Conservation (phyloP, 768 basidiomycete genomes). For the Lentinula raphanica region DNA sequence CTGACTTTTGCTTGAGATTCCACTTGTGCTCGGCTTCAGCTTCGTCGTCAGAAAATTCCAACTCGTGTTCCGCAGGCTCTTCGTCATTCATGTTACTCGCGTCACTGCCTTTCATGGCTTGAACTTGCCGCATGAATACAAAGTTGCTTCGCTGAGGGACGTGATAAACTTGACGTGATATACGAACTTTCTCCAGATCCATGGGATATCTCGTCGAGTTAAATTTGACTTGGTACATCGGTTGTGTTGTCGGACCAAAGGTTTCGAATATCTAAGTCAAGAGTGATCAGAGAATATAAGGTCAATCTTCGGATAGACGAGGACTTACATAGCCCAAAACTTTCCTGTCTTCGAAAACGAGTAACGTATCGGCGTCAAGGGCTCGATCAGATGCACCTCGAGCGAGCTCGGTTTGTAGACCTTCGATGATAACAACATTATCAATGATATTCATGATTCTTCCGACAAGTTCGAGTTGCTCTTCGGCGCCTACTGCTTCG, state of each 20-base stretch:
- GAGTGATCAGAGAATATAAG: slow-evolving; percentile 10
- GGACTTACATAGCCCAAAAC: slow-evolving; percentile 81
- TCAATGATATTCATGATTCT: slow-evolving; percentile 73
- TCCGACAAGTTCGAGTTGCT: slow-evolving; percentile 69
- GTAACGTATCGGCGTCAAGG: slow-evolving; percentile 83
- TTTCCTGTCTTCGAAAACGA: slow-evolving; percentile 84
- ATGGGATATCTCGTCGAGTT: slow-evolving; percentile 54
- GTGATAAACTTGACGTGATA: slow-evolving; percentile 73
- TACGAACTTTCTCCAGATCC: slow-evolving; percentile 46
- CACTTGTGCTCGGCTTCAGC: slow-evolving; percentile 72
- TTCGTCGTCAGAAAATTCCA: slow-evolving; percentile 96
- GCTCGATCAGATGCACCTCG: slow-evolving; percentile 53
- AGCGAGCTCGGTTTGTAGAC: slow-evolving; percentile 38
- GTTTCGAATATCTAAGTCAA: slow-evolving; percentile 79
- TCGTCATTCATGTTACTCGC: slow-evolving; percentile 95
- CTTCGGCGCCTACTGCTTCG: slow-evolving; percentile 56
- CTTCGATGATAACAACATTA: slow-evolving; percentile 69
- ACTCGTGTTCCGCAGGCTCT: slow-evolving; percentile 83
- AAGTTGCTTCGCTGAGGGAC: slow-evolving; percentile 76
- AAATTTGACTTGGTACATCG: slow-evolving; percentile 86
- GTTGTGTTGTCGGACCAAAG: slow-evolving; percentile 88
- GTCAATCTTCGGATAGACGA: slow-evolving; percentile 1
- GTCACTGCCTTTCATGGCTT: slow-evolving; percentile 77
- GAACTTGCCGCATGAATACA: slow-evolving; percentile 73
- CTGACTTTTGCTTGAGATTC: slow-evolving; percentile 55